These are phyloP conservation scores for Talaromyces sp. DNA, from an alignment of 2,329 filamentous ascomycete species.

Conservation along the genomic window DNA sequence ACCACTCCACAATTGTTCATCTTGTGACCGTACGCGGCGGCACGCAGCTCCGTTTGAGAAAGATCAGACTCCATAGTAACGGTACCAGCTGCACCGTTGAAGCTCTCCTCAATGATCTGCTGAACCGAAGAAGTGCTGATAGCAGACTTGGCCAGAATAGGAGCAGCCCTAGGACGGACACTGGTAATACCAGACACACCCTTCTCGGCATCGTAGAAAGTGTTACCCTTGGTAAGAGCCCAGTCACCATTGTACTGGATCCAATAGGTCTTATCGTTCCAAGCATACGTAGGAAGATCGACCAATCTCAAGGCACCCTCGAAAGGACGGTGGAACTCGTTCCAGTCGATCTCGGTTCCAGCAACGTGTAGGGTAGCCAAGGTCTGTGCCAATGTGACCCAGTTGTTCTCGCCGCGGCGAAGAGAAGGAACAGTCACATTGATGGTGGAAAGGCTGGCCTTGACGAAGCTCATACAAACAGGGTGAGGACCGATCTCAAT, in stretches of 20 bases:
- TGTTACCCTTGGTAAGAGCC: constrained; percentile 67
- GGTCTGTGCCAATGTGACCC: constrained; percentile 61
- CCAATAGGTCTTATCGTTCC: constrained; percentile 72
- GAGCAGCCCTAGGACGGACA: not conserved
- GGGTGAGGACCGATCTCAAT: constrained; percentile 74
- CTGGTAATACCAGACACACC: not conserved
- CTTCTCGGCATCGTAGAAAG: constrained; percentile 22
- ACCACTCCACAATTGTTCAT: constrained; percentile 23
- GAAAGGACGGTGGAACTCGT: constrained; percentile 66
- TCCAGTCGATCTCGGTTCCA: constrained; percentile 67
- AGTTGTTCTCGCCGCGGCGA: constrained; percentile 61
- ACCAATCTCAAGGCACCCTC: constrained; percentile 58
- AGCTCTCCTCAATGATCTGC: constrained; percentile 15
- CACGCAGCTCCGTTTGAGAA: constrained; percentile 16
- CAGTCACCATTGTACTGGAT: constrained; percentile 70
- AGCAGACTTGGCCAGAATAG: not conserved
- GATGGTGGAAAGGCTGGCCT: constrained; percentile 58
- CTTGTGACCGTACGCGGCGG: constrained; percentile 23
- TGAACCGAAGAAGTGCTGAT: constrained; percentile 13
- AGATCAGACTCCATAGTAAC: constrained; percentile 23
- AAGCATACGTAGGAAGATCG: constrained; percentile 67
- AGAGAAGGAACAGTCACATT: constrained; percentile 61
- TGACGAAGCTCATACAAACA: constrained; percentile 67
- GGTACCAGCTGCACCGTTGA: not conserved
- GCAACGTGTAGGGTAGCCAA: constrained; percentile 60